These are phyloP conservation scores for Malassezia slooffiae DNA, from an alignment of 1,284 basidiomycete species.

Conservation along the genomic window DNA sequence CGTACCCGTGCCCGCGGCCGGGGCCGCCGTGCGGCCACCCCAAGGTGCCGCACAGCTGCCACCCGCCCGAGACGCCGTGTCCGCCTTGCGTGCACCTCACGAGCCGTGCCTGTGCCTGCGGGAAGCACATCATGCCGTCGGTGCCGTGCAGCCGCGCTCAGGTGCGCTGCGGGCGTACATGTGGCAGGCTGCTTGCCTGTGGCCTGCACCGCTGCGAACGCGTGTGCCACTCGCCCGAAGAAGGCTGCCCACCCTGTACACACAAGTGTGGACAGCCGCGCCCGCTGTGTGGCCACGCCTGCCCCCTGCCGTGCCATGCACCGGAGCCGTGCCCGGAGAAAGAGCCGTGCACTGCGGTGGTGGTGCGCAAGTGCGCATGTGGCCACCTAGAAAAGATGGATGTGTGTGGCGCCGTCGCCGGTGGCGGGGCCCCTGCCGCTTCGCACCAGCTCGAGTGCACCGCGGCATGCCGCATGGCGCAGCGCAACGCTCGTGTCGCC, in stretches of 20 bases:
- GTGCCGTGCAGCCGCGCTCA: conserved; percentile 37
- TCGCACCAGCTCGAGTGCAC: conserved; percentile 32
- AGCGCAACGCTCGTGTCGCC: conserved; percentile 42
- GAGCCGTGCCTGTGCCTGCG: conserved; percentile 36
- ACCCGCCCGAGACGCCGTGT: conserved; percentile 32
- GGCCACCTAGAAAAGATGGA: conserved; percentile 34
- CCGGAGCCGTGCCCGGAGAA: conserved; percentile 35
- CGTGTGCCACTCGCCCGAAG: conserved; percentile 31
- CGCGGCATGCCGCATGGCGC: conserved; percentile 33
- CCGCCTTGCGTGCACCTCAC: conserved; percentile 44
- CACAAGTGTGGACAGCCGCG: conserved; percentile 40
- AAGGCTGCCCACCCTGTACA: conserved; percentile 32
- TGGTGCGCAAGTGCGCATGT: conserved; percentile 36
- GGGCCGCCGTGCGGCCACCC: conserved; percentile 41
- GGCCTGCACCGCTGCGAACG: conserved; percentile 37
- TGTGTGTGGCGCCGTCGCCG: conserved; percentile 14
- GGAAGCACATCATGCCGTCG: conserved; percentile 34
- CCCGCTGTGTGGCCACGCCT: conserved; percentile 34
- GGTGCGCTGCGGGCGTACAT: conserved; percentile 35
- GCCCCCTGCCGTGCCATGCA: conserved; percentile 36
- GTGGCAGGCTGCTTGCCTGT: conserved; percentile 33
- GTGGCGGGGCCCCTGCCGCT: neutral
- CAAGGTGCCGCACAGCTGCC: conserved; percentile 40
- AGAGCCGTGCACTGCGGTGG: conserved; percentile 33
- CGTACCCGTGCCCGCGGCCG: conserved; percentile 37